A percentile compares a stretch with the other conserved stretches of the same genome.
phyloP scores from a whole-genome alignment of 116 monocot genomes.

The Iris pallida region DNA sequence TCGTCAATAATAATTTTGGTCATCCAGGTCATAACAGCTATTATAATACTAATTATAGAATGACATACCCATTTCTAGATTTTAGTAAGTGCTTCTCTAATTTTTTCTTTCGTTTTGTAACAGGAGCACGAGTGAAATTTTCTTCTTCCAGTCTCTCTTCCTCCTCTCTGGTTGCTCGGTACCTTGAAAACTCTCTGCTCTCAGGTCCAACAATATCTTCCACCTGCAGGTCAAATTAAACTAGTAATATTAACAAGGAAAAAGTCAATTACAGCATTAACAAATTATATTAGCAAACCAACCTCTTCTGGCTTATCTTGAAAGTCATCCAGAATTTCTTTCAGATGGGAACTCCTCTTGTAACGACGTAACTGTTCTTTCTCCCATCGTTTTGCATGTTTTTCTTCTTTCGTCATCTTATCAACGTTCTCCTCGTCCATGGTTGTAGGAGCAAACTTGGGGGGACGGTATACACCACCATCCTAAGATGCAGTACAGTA shows the following conservation, averaged over 20 bases:
- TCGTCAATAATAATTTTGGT: neutral
- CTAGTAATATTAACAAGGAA: neutral
- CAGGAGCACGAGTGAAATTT: conserved; percentile 75
- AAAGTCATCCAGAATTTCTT: conserved; percentile 73
- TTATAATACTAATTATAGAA: neutral
- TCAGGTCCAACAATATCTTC: conserved; percentile 66
- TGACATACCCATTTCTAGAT: conserved; percentile 80
- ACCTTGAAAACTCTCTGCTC: conserved; percentile 69
- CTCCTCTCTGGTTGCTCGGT: conserved; percentile 53
- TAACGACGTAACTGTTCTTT: conserved; percentile 45
- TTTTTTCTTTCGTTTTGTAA: conserved; percentile 70
- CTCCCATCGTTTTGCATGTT: conserved; percentile 59
- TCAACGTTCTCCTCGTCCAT: conserved; percentile 59
- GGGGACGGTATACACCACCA: conserved; percentile 68
- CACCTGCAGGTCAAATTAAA: conserved; percentile 31
- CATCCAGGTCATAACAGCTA: neutral
- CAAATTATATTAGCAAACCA: conserved; percentile 11
- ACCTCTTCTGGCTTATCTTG: conserved; percentile 96
- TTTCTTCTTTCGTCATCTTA: conserved; percentile 70
- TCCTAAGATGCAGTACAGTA: conserved; percentile 31
- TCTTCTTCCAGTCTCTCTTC: conserved; percentile 81
- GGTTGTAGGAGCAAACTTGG: conserved; percentile 66
- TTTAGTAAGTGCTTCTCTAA: conserved; percentile 57
- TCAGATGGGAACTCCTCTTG: conserved; percentile 54
- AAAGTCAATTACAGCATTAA: neutral